phyloP scores from a whole-genome alignment of 2,329 filamentous ascomycete genomes.

The Talaromyces verruculosus region DNA sequence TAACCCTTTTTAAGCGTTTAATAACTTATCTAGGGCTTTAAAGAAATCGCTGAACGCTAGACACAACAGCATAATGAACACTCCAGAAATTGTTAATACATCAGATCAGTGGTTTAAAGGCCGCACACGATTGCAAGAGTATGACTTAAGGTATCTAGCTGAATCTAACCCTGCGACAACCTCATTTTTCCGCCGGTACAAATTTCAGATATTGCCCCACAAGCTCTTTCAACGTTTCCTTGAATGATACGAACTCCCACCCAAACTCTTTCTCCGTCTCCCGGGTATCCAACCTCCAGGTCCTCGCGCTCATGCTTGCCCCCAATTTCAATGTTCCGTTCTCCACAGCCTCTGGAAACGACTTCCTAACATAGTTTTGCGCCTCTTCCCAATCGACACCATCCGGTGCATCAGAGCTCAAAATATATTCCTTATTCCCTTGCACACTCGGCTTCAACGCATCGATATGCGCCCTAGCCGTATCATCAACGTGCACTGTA shows the following conservation, averaged over 20 bases:
- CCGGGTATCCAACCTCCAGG: conserved; percentile 4
- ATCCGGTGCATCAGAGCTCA: conserved; percentile 8
- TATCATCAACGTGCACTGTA: conserved; percentile 13
- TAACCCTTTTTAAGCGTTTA: too few relatives aligned
- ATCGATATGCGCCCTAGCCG: conserved; percentile 12
- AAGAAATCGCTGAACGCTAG: background rate
- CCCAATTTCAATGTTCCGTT: background rate
- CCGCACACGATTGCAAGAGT: background rate
- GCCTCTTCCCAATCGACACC: conserved; percentile 13
- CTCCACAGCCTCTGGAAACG: background rate
- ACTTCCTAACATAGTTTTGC: background rate
- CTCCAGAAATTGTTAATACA: background rate
- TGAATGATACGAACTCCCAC: conserved; percentile 2
- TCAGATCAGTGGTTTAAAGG: background rate
- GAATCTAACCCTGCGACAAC: background rate
- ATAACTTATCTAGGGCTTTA: too few relatives aligned
- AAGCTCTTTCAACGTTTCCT: conserved; percentile 14
- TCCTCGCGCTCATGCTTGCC: background rate
- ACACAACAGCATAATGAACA: background rate
- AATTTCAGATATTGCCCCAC: conserved; percentile 4
- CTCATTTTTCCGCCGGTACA: background rate
- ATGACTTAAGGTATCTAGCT: background rate
- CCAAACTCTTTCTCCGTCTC: conserved; percentile 10
- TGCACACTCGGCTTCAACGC: background rate
- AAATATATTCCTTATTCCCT: conserved; percentile 12